Base-by-base conservation (phyloP, 2,329 filamentous ascomycete species). In the Colletotrichum liaoningense region DNA sequence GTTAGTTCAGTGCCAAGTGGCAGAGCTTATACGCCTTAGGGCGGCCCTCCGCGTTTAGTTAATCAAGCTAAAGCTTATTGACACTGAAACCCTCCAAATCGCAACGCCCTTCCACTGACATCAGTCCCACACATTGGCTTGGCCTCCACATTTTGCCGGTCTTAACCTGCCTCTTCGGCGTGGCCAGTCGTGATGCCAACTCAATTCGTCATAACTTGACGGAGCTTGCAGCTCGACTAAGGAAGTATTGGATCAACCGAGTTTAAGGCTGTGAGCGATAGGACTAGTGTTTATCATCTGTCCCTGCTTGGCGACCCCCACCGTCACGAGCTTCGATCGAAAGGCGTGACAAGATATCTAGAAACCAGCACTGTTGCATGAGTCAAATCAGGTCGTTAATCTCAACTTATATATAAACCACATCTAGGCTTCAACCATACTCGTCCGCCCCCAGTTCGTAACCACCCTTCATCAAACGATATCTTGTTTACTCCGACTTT, bases 101-200 rank as follows among this genome's bases (percentile, higher is more conserved):
- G 35, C 46, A n/a, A 38, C 69, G 69, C 69, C 69, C 69, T 72
- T 68, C 5, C 1, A 42, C 68, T 52, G 69, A 68, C 69, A 72
- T 63, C 28, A 16, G 33, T 19, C 28, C 22, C 63, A n/a, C 19
- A 11, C 46, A 49, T 26, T 42, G 22, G 22, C 49, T 11, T 7
- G 12, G 22, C 19, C 49, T 42, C 63, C 63, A 65, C 63, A 57
- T 42, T 42, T 46, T 35, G n/a, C 49, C 63, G 63, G 22, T n/a
- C 9, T 49, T 9, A 22, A 49, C 42, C 19, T 49, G 42, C 19
- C 42, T 49, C 42, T 49, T 49, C 19, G 42, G 42, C 63, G 24
- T 16, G 56, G 4, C n/a, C 30, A 16, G 19, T 24, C 28, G 56
- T 19, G 24, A 19, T 26, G 9, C 59, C 24, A 26, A 3, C 26